These are phyloP conservation scores for Lactuca saligna DNA, from an alignment of 129 eudicot species.

Conservation along the genomic window DNA sequence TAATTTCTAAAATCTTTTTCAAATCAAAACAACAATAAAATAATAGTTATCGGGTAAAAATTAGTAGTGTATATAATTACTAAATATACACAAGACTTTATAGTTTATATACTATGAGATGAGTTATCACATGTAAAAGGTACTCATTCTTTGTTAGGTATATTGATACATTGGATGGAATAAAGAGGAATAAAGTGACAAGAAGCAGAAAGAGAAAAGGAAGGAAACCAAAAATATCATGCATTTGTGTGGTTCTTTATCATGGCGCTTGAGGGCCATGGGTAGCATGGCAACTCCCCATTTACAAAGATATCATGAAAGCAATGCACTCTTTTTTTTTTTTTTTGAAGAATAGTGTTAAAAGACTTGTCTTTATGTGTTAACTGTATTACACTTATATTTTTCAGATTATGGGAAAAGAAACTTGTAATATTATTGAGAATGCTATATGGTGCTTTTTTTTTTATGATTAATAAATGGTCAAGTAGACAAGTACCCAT, in stretches of 20 bases:
- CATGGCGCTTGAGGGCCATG: conserved; percentile 36
- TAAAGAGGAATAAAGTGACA: conserved; percentile 20
- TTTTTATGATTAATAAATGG: conserved; percentile 9
- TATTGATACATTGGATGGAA: conserved; percentile 17
- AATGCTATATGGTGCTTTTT: not conserved
- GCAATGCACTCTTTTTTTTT: not conserved
- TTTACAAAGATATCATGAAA: conserved; percentile 36
- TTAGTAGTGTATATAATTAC: no score
- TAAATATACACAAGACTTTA: no score
- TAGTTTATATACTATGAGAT: not conserved
- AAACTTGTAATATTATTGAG: not conserved
- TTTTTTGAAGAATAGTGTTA: no score
- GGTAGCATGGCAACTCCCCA: conserved; percentile 37
- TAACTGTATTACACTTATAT: not conserved
- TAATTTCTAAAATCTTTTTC: not conserved
- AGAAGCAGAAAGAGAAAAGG: conserved; percentile 1
- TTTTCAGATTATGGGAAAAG: not conserved
- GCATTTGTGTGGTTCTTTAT: not conserved
- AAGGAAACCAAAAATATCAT: conserved; percentile 22
- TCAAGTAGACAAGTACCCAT: conserved; percentile 15
- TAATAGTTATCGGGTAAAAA: no score
- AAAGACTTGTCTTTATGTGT: not conserved
- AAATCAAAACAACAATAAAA: not conserved
- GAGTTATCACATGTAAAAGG: conserved; percentile 11
- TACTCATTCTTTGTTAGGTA: conserved; percentile 18